Conservation (phyloP, 768 basidiomycete species). For the Suillus sp. region DNA sequence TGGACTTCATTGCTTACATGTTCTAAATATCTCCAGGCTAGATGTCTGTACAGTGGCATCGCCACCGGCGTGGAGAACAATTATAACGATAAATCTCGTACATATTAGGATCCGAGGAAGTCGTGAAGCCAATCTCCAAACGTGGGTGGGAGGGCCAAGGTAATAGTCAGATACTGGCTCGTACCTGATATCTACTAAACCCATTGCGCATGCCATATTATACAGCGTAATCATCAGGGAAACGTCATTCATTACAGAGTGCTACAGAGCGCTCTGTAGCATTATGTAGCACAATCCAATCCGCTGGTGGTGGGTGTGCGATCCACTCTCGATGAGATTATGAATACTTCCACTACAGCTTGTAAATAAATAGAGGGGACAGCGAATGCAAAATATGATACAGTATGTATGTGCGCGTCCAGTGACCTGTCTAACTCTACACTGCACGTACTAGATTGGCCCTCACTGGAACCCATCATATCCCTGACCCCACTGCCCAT, state of each 20-base stretch:
- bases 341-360: not conserved
- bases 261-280: too few species aligned
- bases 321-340: not conserved
- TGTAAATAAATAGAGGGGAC: not conserved
- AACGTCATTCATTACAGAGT: too few species aligned
- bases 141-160: not conserved
- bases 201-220: not conserved
- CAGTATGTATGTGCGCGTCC: not conserved
- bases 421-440: not conserved
- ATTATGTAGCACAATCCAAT: too few species aligned
- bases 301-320: too few species aligned
- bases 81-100: not conserved
- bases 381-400: not conserved
- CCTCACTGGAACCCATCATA: constrained; percentile 35
- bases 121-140: not conserved
- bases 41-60: not conserved
- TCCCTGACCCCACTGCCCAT: constrained; percentile 39
- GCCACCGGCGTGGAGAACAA: not conserved
- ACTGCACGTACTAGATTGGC: not conserved
- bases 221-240: not conserved
- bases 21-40: not conserved
- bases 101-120: not conserved
- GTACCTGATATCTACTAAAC: not conserved
- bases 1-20: constrained; percentile 12
- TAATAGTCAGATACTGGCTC: not conserved